phyloP scores from a whole-genome alignment of 169 alveolate species.

The Theileria annulata region DNA sequence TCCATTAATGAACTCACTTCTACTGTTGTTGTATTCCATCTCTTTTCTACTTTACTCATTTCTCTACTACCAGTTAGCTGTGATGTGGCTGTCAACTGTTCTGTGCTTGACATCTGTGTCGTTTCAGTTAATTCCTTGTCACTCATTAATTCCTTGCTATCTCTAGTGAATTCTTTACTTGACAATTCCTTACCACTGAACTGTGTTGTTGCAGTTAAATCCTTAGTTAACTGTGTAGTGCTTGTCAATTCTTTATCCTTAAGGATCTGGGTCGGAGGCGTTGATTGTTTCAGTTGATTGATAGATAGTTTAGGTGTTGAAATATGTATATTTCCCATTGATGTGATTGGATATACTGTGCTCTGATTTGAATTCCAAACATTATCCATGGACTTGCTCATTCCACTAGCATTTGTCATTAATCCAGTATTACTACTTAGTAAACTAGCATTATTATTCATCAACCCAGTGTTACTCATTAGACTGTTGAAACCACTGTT shows the following conservation, averaged over 20 bases:
- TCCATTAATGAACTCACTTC: constrained; percentile 58
- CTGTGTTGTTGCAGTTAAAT: neutral
- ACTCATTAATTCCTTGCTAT: neutral
- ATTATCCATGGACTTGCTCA: constrained; percentile 12
- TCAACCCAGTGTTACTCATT: neutral
- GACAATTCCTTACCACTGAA: neutral
- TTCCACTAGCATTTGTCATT: neutral
- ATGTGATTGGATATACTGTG: neutral
- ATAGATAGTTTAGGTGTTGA: neutral
- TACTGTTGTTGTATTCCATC: constrained; percentile 61
- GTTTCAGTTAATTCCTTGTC: neutral
- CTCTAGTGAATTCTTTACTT: no score
- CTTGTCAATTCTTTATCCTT: no score
- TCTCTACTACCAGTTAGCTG: neutral
- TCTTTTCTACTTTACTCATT: neutral
- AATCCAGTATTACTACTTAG: constrained; percentile 15
- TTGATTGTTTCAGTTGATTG: neutral
- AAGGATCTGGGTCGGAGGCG: neutral
- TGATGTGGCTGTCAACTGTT: no score
- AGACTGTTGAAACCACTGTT: no score
- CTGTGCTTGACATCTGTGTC: neutral
- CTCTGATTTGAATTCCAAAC: neutral
- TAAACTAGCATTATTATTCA: neutral
- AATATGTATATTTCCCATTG: constrained; percentile 1
- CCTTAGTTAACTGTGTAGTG: no score